Base-by-base conservation (phyloP, 2,329 filamentous ascomycete species). In the Aphanoascus verrucosus region DNA sequence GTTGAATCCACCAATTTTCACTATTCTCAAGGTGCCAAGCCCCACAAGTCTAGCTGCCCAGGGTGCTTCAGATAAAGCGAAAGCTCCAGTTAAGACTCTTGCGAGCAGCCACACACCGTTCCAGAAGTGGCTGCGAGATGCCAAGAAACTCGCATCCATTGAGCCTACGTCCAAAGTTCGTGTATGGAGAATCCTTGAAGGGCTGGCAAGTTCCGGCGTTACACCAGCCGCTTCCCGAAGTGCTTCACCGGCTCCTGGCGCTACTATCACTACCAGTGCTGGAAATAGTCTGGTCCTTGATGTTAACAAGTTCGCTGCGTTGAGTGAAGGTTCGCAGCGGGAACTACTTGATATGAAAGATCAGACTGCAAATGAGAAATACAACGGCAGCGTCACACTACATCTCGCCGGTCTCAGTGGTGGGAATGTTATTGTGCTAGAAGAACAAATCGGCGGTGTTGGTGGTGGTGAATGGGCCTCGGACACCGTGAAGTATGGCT, bases 1-100 rank as follows among this genome's bases (percentile, higher is more conserved):
- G 69, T 75, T 88, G 40, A 82, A 89, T 62, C 93, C 90, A 3
- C 88, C 88, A 0, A 77, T 95, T 42, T 87, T 96, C 66, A 88
- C 83, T 1, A 76, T 97, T 56, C 82, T 94, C 64, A 88, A 91
- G 60, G 74, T 97, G 1, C 84, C 83, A 66, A 76, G 75, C 60
- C 66, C 69, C 7, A 80, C 80, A 2, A 72, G 77, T 15, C 70
- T 76, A 49, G 82, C 76, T 59, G 77, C 79, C 1, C 78, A 83
- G 62, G 71, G 76, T 1, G 69, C 85, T 53, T 82, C 83, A 62
- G 79, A 82, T 9, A 78, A 72, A 52, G 76, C 79, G 37, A 78
- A 79, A 14, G 72, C 79, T 4, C 82, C 89, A 0, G 75, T 81
- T 4, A 78, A 80, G 49, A 70, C 91, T 38, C 77, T 88, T 20